phyloP scores from a whole-genome alignment of 495 filamentous ascomycete species.

The Neurospora sublineolata region DNA sequence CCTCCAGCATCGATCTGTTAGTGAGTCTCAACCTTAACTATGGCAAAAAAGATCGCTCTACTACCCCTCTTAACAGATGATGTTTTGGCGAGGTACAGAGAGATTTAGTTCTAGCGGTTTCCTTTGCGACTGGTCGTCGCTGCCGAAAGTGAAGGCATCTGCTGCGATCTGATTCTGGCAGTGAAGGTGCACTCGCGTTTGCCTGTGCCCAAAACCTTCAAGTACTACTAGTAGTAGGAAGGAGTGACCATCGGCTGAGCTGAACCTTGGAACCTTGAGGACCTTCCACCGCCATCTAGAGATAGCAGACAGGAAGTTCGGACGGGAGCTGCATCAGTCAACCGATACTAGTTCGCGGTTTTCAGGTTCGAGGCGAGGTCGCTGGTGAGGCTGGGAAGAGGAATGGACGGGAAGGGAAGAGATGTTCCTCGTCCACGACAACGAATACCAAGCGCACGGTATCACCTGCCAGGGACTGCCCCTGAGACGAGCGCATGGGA shows the following conservation, averaged over 20 bases:
- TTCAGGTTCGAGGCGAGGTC: neutral
- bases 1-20: too few relatives aligned
- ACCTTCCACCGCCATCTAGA: neutral
- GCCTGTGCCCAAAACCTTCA: neutral
- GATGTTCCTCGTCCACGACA: neutral
- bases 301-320: neutral
- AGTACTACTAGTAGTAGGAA: too few relatives aligned
- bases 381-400: neutral
- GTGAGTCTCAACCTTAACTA: too few relatives aligned
- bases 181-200: neutral
- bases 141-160: neutral
- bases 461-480: neutral
- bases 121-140: neutral
- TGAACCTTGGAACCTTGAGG: neutral
- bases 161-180: neutral
- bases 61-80: too few relatives aligned
- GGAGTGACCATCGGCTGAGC: neutral
- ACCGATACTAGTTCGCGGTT: neutral
- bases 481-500: neutral
- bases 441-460: neutral
- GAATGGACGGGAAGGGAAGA: neutral
- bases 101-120: too few relatives aligned
- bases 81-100: too few relatives aligned
- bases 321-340: neutral
- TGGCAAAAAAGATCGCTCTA: too few relatives aligned